Evolutionary conservation across 2,329 filamentous ascomycete species (phyloP), one percentile per base, ranked within the genome.

Genomic region (Aschersonia sp.): DNA sequence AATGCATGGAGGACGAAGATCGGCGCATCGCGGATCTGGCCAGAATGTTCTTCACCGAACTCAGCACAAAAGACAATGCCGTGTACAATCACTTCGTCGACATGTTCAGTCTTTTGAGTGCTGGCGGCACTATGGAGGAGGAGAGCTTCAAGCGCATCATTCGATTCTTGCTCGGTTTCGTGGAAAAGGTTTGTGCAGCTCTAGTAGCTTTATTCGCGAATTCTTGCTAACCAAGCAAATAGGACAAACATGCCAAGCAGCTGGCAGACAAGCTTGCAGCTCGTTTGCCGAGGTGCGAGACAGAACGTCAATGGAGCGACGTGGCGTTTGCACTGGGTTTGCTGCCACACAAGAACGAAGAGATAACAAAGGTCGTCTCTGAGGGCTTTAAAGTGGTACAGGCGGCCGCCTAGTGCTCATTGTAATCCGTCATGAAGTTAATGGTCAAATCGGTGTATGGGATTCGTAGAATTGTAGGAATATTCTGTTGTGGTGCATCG

Each of bases 21-120:
- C 88, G 89, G 66, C 79, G 86, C 52, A 95, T 97, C 53, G 86
- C 89, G 1, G 92, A 98, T 60, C 76, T 98, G 59, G 87, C 88
- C 11, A 77, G 87, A 50, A 97, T 97, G 90, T 98, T 98, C 78
- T 98, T 98, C 66, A 90, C 87, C 0, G 92, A 98, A 66, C 76
- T 98, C 48, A 88, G 89, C 52, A 95, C 88, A 56, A 98, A 98
- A 70, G 92, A 98, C 63, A 98, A 98, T 60, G 92, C 92, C 2
- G 87, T 98, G 2, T 98, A 98, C 66, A 98, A 98, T 63, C 90
- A 98, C 68, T 98, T 98, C 66, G 88, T 98, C 31, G 92, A 98
- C 62, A 97, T 98, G 87, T 98, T 98, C 66, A 90, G 85, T 60
- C 69, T 97, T 54, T 72, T 98, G 44, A 92, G 86, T 49, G 85